Evolutionary conservation across 1,139 yeast genomes (phyloP).

Genomic region (Pichia inconspicua): DNA sequence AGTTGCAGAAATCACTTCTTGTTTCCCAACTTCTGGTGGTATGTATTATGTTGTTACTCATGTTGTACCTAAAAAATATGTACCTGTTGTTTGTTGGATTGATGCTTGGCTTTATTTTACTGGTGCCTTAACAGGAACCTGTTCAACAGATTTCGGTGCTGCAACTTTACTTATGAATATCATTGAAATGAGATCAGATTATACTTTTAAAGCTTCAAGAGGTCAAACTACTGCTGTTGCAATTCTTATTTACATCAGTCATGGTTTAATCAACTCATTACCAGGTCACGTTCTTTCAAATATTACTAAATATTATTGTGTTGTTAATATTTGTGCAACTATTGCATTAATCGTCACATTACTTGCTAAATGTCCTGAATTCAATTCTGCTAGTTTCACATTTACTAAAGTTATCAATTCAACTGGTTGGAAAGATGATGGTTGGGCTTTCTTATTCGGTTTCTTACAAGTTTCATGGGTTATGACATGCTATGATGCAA

Average conservation of each 20-base stretch:
- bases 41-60: conserved; percentile 40
- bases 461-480: conserved; percentile 33
- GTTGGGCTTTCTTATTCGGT: conserved; percentile 31
- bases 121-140: conserved; percentile 39
- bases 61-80: conserved; percentile 29
- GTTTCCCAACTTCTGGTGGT: conserved; percentile 70
- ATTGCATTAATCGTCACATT: conserved; percentile 31
- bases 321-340: conserved; percentile 35
- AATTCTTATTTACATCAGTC: conserved; percentile 34
- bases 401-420: conserved; percentile 26
- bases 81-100: conserved; percentile 34
- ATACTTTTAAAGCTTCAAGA: conserved; percentile 32
- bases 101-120: conserved; percentile 40
- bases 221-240: conserved; percentile 38
- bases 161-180: conserved; percentile 35
- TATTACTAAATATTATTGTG: conserved; percentile 36
- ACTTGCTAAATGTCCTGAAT: conserved; percentile 28
- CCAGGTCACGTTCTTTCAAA: conserved; percentile 35
- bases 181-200: conserved; percentile 35
- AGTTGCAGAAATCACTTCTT: conserved; percentile 57
- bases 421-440: conserved; percentile 30
- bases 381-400: conserved; percentile 23
- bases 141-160: conserved; percentile 32
- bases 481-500: conserved; percentile 31
- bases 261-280: conserved; percentile 35